Base-by-base conservation (phyloP, 2,329 filamentous ascomycete genomes). In the Clonostachys solani region DNA sequence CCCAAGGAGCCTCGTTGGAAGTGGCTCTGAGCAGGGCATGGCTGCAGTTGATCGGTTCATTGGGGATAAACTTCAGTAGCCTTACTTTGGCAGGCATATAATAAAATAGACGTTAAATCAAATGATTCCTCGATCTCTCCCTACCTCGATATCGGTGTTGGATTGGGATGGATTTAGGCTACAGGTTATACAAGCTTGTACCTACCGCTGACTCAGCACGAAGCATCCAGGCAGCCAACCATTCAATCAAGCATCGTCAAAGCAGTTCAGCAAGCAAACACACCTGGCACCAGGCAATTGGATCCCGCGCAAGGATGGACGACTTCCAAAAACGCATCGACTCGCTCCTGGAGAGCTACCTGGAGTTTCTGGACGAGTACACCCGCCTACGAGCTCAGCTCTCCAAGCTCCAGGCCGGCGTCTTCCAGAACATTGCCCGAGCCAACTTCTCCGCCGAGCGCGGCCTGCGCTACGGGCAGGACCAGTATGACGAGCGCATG, bases 401-500 rank as follows among this genome's bases (percentile, higher is more conserved):
- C 36, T 70, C 72, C 40, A 59, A 62, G 12, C 66, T 79, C 17
- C 77, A 89, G 52, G 68, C 75, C 17, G 67, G 68, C 45, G 74
- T 87, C 52, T 80, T 74, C 58, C 75, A 78, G 47, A 67, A 72
- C 53, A 72, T 92, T 38, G 84, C 87, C n/a, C 79, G 87, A 48
- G 87, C 88, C 51, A 90, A 91, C 66, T 91, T 89, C 65, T 71
- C 79, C 29, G 81, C 80, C n/a, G 74, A 81, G 59, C 71, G 79
- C 12, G 78, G 83, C 33, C 62, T 81, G 51, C 73, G 81, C 40
- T 91, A 86, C 60, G 87, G 86, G 4, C 76, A 73, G 52, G 84
- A 89, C 56, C 78, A 80, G 58, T 92, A 88, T 60, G 86, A 92
- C 62, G 78, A 82, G 53, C 77, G 87, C 42, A 89, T 89, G 82